A percentile compares a stretch with the other conserved stretches of the same genome.
phyloP scores from a whole-genome alignment of 495 filamentous ascomycete species.

The Cercophora newfieldiana region DNA sequence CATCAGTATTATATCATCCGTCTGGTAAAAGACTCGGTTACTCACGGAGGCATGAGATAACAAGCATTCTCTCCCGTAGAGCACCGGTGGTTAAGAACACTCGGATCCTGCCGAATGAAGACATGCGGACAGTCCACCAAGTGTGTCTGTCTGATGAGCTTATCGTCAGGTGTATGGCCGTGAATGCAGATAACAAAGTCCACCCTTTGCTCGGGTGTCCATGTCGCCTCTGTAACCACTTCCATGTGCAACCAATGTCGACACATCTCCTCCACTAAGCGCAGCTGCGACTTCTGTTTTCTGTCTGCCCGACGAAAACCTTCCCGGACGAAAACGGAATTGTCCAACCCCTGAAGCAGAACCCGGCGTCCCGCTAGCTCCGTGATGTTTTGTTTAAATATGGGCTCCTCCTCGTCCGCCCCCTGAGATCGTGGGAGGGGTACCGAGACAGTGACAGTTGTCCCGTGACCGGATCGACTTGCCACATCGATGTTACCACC shows the following conservation, averaged over 20 bases:
- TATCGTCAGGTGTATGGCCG: neutral
- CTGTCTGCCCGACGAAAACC: constrained; percentile 31
- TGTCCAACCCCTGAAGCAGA: constrained; percentile 35
- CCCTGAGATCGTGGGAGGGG: constrained; percentile 34
- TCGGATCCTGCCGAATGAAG: constrained; percentile 18
- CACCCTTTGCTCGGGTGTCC: neutral
- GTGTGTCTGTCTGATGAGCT: neutral
- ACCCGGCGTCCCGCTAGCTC: constrained; percentile 31
- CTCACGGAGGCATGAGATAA: constrained; percentile 38
- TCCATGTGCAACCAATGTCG: constrained; percentile 31
- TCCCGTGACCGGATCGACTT: constrained; percentile 58
- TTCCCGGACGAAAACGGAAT: constrained; percentile 20
- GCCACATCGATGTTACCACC: constrained; percentile 60
- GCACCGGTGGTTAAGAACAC: constrained; percentile 17
- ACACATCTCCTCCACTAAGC: constrained; percentile 29
- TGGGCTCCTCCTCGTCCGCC: constrained; percentile 15
- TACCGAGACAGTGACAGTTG: constrained; percentile 56
- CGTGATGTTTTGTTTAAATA: constrained; percentile 33
- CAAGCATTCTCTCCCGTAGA: constrained; percentile 17
- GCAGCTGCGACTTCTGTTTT: constrained; percentile 29
- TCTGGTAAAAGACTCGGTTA: neutral
- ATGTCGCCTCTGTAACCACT: constrained; percentile 15
- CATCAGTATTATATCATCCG: constrained; percentile 13
- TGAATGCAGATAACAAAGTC: constrained; percentile 25
- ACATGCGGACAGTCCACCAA: constrained; percentile 9